These are phyloP conservation scores for Epichloe scottii DNA, from an alignment of 2,329 filamentous ascomycete species.

Conservation along the genomic window DNA sequence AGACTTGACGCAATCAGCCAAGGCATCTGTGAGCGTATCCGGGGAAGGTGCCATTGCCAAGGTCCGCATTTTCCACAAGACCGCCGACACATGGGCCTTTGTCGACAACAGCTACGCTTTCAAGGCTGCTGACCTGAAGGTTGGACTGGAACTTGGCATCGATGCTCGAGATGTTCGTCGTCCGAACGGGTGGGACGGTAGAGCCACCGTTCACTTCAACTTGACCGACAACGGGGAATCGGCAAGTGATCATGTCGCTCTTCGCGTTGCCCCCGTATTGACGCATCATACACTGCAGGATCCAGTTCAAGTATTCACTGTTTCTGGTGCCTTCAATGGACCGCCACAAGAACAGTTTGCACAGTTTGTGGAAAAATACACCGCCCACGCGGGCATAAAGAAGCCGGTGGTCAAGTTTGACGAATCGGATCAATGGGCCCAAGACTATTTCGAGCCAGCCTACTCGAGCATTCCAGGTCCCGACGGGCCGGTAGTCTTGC, in stretches of 20 bases:
- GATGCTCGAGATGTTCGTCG: slow-evolving; percentile 21
- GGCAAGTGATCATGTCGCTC: slow-evolving; percentile 15
- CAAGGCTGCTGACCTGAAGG: slow-evolving; percentile 13
- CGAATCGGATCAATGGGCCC: slow-evolving; percentile 21
- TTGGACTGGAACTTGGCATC: slow-evolving; percentile 22
- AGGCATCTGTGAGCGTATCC: slow-evolving; percentile 9
- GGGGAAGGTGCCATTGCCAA: slow-evolving; percentile 4
- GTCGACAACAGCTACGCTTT: slow-evolving; percentile 18
- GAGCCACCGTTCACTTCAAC: slow-evolving; percentile 16
- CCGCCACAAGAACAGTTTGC: background rate
- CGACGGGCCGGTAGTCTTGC: slow-evolving; percentile 12
- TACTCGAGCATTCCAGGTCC: slow-evolving; percentile 26
- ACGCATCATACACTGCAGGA: slow-evolving; percentile 24
- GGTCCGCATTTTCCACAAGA: slow-evolving; percentile 19
- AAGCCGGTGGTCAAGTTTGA: slow-evolving; percentile 4
- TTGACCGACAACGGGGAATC: slow-evolving; percentile 12
- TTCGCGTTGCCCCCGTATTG: slow-evolving; percentile 25
- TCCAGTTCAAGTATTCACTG: slow-evolving; percentile 15
- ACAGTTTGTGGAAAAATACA: background rate
- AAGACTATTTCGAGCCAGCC: slow-evolving; percentile 27
- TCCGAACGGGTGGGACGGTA: slow-evolving; percentile 16
- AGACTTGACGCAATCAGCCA: slow-evolving; percentile 8
- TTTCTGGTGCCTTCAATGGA: no score
- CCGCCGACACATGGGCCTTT: slow-evolving; percentile 13
- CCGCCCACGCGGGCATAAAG: background rate